Conservation (phyloP, 306 rosid species). For the Cucumis sativus region Cucumber_9930_V3 NC_026659.2:16490501-16491000, state of each 20-base stretch:
- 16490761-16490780: background rate
- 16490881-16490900: background rate
- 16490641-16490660: slow-evolving; percentile 69
- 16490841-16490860: background rate
- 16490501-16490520: slow-evolving; percentile 21
- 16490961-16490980: slow-evolving; percentile 55
- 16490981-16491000: slow-evolving; percentile 37
- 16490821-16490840: background rate
- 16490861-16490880: background rate
- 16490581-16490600: slow-evolving; percentile 76
- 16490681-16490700: slow-evolving; percentile 43
- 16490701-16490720: background rate
- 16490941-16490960: slow-evolving; percentile 3
- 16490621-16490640: slow-evolving; percentile 67
- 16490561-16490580: slow-evolving; percentile 43
- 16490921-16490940: background rate
- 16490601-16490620: slow-evolving; percentile 90
- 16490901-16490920: background rate
- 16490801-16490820: background rate
- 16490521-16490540: slow-evolving; percentile 29
- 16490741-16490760: background rate
- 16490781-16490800: background rate
- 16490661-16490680: slow-evolving; percentile 50
- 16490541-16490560: slow-evolving; percentile 43
- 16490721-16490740: background rate